Percentiles rank a stretch among this genome's conserved stretches.
These are phyloP conservation scores for Pythium grandisporangium DNA, from an alignment of 352 stramenopile species.

Conservation along the genomic window DNA sequence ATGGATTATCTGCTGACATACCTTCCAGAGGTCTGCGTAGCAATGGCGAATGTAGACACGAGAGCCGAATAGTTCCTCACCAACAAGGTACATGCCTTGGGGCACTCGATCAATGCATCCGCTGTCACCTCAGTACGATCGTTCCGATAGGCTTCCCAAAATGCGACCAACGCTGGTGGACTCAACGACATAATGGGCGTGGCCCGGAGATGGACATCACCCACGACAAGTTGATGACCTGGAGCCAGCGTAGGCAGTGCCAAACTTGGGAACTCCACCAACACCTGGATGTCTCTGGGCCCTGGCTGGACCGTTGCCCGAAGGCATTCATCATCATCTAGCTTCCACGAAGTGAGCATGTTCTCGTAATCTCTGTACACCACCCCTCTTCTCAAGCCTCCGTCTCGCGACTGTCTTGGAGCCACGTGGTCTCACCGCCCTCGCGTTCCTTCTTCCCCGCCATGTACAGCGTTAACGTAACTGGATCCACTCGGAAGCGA, in stretches of 20 bases:
- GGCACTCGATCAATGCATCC: conserved; percentile 11
- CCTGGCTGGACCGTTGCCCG: no score
- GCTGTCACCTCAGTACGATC: conserved; percentile 11
- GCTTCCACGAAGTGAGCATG: no score
- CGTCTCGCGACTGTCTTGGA: no score
- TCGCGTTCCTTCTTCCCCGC: no score
- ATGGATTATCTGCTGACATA: conserved; percentile 2
- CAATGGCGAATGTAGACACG: conserved; percentile 21
- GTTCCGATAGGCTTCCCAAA: conserved; percentile 16
- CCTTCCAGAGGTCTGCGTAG: conserved; percentile 13
- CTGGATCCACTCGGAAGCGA: no score
- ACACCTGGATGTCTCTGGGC: neutral
- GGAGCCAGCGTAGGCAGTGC: neutral
- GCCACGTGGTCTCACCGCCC: no score
- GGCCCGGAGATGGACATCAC: conserved; percentile 5
- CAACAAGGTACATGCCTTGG: conserved; percentile 5
- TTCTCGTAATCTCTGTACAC: no score
- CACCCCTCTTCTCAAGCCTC: no score
- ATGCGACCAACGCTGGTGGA: conserved; percentile 15
- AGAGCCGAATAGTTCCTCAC: conserved; percentile 7
- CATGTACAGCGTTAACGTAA: no score
- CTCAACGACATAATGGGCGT: conserved; percentile 13
- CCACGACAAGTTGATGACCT: conserved; percentile 1
- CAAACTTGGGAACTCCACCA: neutral
- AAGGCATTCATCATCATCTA: no score